A percentile compares a stretch with the other conserved stretches of the same genome.
phyloP scores from a whole-genome alignment of 2,329 filamentous ascomycete species.

The Myriosclerotinia curreyana region DNA sequence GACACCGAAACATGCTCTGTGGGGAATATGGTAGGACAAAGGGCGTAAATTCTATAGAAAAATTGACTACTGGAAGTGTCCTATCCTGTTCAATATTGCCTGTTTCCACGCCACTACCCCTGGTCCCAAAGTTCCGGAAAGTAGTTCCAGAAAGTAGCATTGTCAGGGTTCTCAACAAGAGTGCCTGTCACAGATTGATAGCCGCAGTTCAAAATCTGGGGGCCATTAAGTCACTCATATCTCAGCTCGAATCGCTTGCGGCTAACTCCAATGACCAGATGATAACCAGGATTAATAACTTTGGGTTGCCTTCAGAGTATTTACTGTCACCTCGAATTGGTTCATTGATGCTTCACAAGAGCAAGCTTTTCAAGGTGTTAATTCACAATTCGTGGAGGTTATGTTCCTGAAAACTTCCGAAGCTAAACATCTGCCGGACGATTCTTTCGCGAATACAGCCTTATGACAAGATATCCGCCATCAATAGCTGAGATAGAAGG shows the following conservation, averaged over 20 bases:
- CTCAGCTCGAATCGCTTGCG: neutral
- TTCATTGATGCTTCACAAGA: slow-evolving; percentile 5
- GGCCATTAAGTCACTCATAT: neutral
- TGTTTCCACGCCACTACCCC: slow-evolving; percentile 12
- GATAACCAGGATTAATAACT: neutral
- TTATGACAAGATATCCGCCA: slow-evolving; percentile 16
- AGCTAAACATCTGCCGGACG: slow-evolving; percentile 5
- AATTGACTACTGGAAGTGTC: neutral
- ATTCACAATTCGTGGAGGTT: neutral
- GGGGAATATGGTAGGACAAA: slow-evolving; percentile 2
- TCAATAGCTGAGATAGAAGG: neutral
- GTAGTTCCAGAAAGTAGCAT: neutral
- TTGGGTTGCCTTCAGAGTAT: neutral
- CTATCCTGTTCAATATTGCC: neutral
- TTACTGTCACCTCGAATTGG: neutral
- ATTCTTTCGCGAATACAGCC: slow-evolving; percentile 17
- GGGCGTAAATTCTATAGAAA: neutral
- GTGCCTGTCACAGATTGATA: neutral
- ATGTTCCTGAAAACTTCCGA: neutral
- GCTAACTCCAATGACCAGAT: neutral
- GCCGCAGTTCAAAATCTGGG: slow-evolving; percentile 9
- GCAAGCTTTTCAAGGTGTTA: neutral
- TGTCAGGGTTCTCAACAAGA: neutral
- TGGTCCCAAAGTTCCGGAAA: neutral
- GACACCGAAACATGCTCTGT: slow-evolving; percentile 3